These are phyloP conservation scores for Microsporum canis DNA, from an alignment of 2,329 filamentous ascomycete genomes.

Conservation along the genomic window DNA sequence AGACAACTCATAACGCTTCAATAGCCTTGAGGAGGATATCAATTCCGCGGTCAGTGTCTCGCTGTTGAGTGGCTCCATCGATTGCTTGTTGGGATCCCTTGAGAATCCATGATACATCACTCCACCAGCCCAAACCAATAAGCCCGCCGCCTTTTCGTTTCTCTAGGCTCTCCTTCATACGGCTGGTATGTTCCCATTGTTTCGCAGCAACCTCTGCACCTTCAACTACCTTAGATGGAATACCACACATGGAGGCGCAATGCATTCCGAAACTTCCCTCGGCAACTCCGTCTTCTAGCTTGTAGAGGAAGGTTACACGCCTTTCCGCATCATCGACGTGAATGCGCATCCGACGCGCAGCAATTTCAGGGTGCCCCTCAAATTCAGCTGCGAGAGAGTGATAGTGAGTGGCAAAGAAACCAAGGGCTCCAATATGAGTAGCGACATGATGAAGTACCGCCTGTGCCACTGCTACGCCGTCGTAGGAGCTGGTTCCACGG, in stretches of 20 bases:
- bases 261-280: slow-evolving; percentile 99
- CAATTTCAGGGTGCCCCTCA: slow-evolving; percentile 74
- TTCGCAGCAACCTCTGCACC: slow-evolving; percentile 76
- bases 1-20: slow-evolving; percentile 20
- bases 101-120: slow-evolving; percentile 71
- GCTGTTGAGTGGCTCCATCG: background rate
- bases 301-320: slow-evolving; percentile 93
- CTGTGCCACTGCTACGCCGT: slow-evolving; percentile 92
- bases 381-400: slow-evolving; percentile 90
- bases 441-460: slow-evolving; percentile 94
- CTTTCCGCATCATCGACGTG: slow-evolving; percentile 74
- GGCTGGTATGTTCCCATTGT: slow-evolving; percentile 90
- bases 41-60: slow-evolving; percentile 40
- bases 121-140: slow-evolving; percentile 73
- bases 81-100: slow-evolving; percentile 32
- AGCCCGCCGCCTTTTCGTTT: slow-evolving; percentile 67
- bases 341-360: slow-evolving; percentile 83
- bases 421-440: slow-evolving; percentile 81
- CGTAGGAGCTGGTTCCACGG: slow-evolving; percentile 87
- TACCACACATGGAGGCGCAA: slow-evolving; percentile 96
- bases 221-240: slow-evolving; percentile 69
- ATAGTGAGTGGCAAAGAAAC: slow-evolving; percentile 97
- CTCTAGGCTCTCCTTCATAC: slow-evolving; percentile 78
- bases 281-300: slow-evolving; percentile 82
- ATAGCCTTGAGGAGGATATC: slow-evolving; percentile 49